Evolutionary conservation across 306 rosid species (phyloP).

Genomic region (Quercus rubra): DNA sequence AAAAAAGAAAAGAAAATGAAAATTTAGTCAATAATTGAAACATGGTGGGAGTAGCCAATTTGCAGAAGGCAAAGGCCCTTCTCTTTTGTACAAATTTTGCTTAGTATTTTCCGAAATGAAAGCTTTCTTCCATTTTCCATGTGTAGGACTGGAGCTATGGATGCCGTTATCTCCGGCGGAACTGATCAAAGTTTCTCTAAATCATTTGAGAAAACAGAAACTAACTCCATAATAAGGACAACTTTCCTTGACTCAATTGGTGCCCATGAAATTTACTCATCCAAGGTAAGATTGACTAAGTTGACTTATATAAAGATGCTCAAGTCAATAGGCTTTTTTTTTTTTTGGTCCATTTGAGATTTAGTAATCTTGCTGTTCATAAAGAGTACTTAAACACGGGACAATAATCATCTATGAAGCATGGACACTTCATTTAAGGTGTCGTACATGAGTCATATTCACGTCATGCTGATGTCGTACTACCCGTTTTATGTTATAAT

Average conservation of each 20-base stretch:
- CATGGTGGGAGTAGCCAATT: no score
- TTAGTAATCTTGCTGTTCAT: no score
- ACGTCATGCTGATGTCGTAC: no score
- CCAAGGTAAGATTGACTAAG: not conserved
- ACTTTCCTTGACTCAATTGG: conserved; percentile 6
- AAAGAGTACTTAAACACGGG: no score
- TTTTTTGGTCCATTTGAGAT: no score
- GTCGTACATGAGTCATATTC: no score
- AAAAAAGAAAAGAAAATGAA: no score
- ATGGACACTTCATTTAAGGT: no score
- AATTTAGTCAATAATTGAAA: no score
- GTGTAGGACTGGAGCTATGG: not conserved
- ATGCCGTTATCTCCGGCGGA: not conserved
- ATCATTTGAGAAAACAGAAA: not conserved
- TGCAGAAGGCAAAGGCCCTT: no score
- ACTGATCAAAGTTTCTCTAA: not conserved
- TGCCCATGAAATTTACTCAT: conserved; percentile 7
- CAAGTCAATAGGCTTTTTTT: not conserved
- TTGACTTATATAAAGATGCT: not conserved
- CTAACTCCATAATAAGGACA: not conserved
- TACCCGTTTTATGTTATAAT: no score
- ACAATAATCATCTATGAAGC: no score
- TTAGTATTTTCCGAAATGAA: not conserved
- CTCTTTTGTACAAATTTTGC: not conserved
- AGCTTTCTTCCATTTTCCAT: not conserved